Evolutionary conservation across 257 asterid genomes (phyloP).

Genomic region (Vinca minor): DNA sequence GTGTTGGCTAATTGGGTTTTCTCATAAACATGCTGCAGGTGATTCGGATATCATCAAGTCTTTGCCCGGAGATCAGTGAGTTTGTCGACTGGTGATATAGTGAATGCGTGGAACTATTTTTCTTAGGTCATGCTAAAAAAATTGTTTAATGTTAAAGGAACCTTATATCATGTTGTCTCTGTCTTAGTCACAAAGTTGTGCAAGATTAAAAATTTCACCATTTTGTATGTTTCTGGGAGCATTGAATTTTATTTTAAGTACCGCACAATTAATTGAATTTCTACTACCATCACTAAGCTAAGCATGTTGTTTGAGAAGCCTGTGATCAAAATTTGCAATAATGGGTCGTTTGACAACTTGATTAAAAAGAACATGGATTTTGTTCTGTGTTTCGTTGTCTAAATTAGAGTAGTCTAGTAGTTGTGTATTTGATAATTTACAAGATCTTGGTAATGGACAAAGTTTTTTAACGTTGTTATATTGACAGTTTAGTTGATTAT

Average conservation of each 20-base stretch:
- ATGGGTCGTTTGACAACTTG: no score
- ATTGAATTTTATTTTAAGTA: not conserved
- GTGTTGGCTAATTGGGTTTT: not conserved
- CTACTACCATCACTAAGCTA: not conserved
- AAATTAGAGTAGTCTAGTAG: no score
- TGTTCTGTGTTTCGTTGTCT: no score
- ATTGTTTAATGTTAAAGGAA: conserved; percentile 4
- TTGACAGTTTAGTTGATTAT: no score
- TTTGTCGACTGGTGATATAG: not conserved
- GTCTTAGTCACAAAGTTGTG: conserved; percentile 3
- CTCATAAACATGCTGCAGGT: conserved; percentile 28
- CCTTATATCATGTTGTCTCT: conserved; percentile 6
- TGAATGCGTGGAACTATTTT: not conserved
- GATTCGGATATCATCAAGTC: conserved; percentile 71
- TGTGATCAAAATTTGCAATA: not conserved
- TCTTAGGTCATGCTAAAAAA: not conserved
- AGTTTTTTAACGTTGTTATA: no score
- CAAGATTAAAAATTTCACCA: not conserved
- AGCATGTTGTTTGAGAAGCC: no score
- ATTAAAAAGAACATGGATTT: no score
- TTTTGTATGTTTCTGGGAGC: not conserved
- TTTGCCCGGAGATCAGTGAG: conserved; percentile 47
- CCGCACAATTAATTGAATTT: not conserved
- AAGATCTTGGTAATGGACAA: no score
- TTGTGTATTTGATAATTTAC: no score